A percentile compares a stretch with the other conserved stretches of the same genome.
Conservation (phyloP, 148 eudicot genomes). For the Rhododendron henanense region DNA sequence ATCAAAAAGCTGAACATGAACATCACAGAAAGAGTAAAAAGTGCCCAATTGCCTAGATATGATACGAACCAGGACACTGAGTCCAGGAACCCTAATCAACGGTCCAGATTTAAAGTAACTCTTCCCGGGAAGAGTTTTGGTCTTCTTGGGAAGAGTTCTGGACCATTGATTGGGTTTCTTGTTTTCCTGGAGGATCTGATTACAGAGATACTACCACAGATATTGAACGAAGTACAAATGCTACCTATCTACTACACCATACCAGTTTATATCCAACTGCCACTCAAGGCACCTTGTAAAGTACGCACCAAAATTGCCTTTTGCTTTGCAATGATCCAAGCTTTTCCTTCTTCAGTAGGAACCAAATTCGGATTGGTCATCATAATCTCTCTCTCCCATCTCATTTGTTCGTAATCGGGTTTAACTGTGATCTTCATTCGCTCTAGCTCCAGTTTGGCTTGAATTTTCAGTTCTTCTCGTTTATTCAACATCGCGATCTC, state of each 20-base stretch:
- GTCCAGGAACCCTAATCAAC: too few species aligned
- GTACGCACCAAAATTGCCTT: not conserved
- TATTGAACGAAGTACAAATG: not conserved
- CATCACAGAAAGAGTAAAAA: not conserved
- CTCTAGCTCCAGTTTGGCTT: not conserved
- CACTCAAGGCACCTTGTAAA: not conserved
- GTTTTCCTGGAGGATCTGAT: too few species aligned
- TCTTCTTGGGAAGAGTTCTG: too few species aligned
- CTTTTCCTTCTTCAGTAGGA: not conserved
- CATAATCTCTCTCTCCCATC: not conserved
- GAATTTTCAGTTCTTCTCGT: not conserved
- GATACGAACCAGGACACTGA: too few species aligned
- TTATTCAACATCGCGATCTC: not conserved
- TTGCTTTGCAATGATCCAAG: not conserved
- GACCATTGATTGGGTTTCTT: too few species aligned
- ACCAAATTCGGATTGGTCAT: not conserved
- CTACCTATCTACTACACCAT: not conserved
- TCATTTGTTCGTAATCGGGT: not conserved
- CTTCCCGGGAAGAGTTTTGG: too few species aligned
- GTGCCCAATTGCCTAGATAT: not conserved
- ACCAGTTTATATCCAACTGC: not conserved
- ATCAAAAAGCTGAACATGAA: not conserved
- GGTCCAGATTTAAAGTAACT: too few species aligned
- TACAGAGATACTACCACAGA: not conserved
- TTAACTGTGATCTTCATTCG: not conserved